Conservation (phyloP, 2,329 filamentous ascomycete genomes). For the Botrytis porri region DNA sequence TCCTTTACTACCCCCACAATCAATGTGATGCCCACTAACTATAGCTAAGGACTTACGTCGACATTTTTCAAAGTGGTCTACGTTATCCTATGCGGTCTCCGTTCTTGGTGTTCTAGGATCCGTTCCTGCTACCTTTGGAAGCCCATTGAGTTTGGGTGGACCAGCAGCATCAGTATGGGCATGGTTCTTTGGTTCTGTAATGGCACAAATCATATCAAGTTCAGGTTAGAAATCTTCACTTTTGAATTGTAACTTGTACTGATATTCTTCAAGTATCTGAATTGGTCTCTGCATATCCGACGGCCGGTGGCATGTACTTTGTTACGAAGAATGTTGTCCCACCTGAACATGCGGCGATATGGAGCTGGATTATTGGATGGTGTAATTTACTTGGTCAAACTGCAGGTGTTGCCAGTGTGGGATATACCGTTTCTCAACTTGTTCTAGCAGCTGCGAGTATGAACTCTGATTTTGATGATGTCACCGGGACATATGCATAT, state of each 20-base stretch:
- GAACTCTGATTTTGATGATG: conserved; percentile 53
- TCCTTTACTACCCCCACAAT: neutral
- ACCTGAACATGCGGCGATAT: conserved; percentile 57
- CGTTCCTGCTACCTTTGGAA: conserved; percentile 60
- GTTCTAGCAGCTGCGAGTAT: conserved; percentile 59
- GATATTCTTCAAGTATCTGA: conserved; percentile 50
- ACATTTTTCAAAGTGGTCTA: conserved; percentile 66
- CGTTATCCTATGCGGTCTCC: conserved; percentile 63
- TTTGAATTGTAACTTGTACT: neutral
- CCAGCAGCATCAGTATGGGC: conserved; percentile 64
- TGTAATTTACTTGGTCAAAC: conserved; percentile 64
- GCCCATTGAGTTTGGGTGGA: conserved; percentile 56
- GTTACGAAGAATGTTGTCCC: conserved; percentile 64
- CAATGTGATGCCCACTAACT: neutral
- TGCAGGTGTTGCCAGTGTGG: conserved; percentile 59
- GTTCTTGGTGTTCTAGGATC: conserved; percentile 64
- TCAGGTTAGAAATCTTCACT: conserved; percentile 44
- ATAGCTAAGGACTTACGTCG: conserved; percentile 53
- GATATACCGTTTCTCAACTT: conserved; percentile 63
- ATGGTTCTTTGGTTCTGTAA: conserved; percentile 61
- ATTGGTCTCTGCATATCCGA: conserved; percentile 64
- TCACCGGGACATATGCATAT: conserved; percentile 45
- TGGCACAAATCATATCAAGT: conserved; percentile 62
- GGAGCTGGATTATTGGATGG: conserved; percentile 66
- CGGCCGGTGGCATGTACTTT: conserved; percentile 66